A percentile compares a stretch with the other conserved stretches of the same genome.
phyloP scores from a whole-genome alignment of 1,284 basidiomycete genomes.

The Exobasidium rhododendri region DNA sequence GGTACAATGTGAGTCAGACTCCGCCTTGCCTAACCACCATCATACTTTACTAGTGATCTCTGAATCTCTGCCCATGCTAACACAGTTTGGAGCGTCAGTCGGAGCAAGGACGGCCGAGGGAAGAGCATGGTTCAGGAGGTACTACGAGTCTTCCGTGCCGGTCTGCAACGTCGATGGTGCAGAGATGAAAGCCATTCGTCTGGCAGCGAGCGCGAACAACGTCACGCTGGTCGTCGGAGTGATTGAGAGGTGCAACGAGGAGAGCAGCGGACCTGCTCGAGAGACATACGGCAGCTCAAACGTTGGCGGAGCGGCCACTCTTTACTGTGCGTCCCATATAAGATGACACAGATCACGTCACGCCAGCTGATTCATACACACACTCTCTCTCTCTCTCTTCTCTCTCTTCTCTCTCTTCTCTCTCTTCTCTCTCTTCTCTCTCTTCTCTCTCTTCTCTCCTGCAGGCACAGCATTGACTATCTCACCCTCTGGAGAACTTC shows the following conservation, averaged over 20 bases:
- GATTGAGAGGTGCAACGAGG: slow-evolving; percentile 61
- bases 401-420: not conserved
- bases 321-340: slow-evolving; percentile 61
- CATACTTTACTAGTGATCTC: too few species aligned
- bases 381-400: not conserved
- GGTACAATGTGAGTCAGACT: slow-evolving; percentile 23
- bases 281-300: slow-evolving; percentile 24
- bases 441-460: not conserved
- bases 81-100: slow-evolving; percentile 29
- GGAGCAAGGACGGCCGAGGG: slow-evolving; percentile 31
- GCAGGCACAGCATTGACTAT: slow-evolving; percentile 64
- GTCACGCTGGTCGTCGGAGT: slow-evolving; percentile 64
- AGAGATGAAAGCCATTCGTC: slow-evolving; percentile 24
- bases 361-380: too few species aligned
- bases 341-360: not conserved
- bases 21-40: too few species aligned
- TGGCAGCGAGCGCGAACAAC: slow-evolving; percentile 24
- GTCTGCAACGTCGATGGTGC: slow-evolving; percentile 28
- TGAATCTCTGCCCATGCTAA: not conserved
- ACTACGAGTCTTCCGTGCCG: slow-evolving; percentile 27
- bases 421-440: not conserved
- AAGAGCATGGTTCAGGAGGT: slow-evolving; percentile 30
- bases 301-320: slow-evolving; percentile 61
- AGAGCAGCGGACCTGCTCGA: slow-evolving; percentile 21
- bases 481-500: slow-evolving; percentile 62